Base-by-base conservation (phyloP, 2,329 filamentous ascomycete genomes). In the Trichoderma sp. region DNA sequence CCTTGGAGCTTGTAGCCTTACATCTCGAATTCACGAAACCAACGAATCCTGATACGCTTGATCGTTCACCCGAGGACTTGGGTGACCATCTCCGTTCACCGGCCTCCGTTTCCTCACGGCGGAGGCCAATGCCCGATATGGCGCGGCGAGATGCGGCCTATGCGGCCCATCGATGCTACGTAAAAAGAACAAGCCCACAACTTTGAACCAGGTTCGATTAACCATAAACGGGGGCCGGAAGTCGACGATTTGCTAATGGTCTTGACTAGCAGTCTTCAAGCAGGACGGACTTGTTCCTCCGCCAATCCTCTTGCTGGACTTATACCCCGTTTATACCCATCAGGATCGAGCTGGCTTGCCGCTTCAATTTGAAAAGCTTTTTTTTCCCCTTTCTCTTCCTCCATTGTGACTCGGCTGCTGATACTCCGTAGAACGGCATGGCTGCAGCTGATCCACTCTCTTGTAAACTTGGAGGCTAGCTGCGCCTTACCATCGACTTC, bases 261-360 rank as follows among this genome's bases (percentile, higher is more conserved):
- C 34, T 14, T 39, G 10, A 39, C 34, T 39, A 39, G 34, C 34
- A 39, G 34, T 5, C 5, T 39, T 39, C 12, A 14, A 9, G 7
- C 4, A 17, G 47, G 47, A 45, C 58, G 58, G 58, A 62, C 47
- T 44, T 45, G 48, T 26, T 43, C 47, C 47, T 62, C 58, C 58
- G 58, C 26, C 34, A 50, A 24, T 28, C 55, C 55, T 45, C 6
- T 44, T 26, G 24, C 41, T 45, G 12, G 52, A 52, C 50, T 51
- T 41, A 28, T 56, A 43, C 41, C 41, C 55, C 52, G 45, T 12
- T 34, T 43, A 60, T 60, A 10, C 15, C 47, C 45, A 50, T 15
- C 10, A n/a, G 9, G 5, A 12, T 60, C 15, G 57, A 24, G 21
- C 26, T 24, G 14, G 21, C 6, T 41, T 10, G 57, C 7, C 14